A percentile compares a stretch with the other conserved stretches of the same genome.
Evolutionary conservation across 176 grass and related monocot species (phyloP).

Genomic region (Triticum monococcum): DNA sequence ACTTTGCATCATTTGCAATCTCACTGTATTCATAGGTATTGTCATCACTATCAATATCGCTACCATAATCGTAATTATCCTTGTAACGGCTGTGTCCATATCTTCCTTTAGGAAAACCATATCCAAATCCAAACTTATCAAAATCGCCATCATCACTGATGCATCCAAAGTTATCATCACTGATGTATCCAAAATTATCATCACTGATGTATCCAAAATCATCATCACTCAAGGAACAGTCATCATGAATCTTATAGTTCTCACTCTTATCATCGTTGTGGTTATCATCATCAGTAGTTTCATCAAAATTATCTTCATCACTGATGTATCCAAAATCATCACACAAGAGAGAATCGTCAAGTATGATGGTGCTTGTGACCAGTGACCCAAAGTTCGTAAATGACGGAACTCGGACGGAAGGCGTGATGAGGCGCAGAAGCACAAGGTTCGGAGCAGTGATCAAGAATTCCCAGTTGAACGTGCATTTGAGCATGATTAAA

Average conservation of each 20-base stretch:
- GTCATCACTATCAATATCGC: conserved; percentile 33
- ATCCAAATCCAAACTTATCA: neutral
- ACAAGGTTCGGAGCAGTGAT: conserved; percentile 21
- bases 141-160: neutral
- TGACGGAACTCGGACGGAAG: conserved; percentile 7
- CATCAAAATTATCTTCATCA: conserved; percentile 15
- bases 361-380: conserved; percentile 6
- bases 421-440: neutral
- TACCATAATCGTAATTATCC: conserved; percentile 16
- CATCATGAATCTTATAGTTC: neutral
- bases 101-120: neutral
- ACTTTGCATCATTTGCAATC: conserved; percentile 31
- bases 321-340: neutral
- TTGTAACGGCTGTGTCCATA: neutral
- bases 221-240: neutral
- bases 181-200: neutral
- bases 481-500: conserved; percentile 16
- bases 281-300: conserved; percentile 14
- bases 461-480: neutral
- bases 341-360: conserved; percentile 27
- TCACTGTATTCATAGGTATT: conserved; percentile 23
- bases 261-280: neutral
- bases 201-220: neutral
- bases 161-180: neutral
- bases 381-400: conserved; percentile 17